Percentiles rank a stretch among this genome's conserved stretches.
Evolutionary conservation across 2,329 filamentous ascomycete genomes (phyloP).

Genomic region (Ilyonectria destructans): DNA sequence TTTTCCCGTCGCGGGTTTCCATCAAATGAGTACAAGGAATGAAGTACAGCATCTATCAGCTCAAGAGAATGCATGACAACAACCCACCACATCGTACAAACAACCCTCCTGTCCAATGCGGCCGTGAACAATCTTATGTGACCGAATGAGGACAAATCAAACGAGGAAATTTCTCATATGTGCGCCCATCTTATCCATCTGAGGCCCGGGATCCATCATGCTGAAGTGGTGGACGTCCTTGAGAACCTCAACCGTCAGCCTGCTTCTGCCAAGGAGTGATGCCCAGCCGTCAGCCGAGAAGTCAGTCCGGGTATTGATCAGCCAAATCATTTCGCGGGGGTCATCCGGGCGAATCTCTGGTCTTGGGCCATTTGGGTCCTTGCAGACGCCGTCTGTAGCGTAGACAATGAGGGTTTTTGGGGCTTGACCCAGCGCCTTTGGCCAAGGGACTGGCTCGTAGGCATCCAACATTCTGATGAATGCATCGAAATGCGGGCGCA

Average conservation of each 20-base stretch:
- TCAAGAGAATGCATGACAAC: too few species aligned
- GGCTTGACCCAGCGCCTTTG: conserved; percentile 65
- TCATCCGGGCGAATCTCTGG: conserved; percentile 62
- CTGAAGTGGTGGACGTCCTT: conserved; percentile 40
- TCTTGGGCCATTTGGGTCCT: conserved; percentile 75
- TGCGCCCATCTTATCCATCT: conserved; percentile 39
- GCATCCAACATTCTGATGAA: conserved; percentile 78
- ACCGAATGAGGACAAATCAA: background rate
- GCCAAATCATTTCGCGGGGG: conserved; percentile 77
- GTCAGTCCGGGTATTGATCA: conserved; percentile 81
- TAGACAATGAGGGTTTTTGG: conserved; percentile 78
- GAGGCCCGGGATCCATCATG: conserved; percentile 42
- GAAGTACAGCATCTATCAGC: too few species aligned
- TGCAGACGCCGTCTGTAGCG: conserved; percentile 83
- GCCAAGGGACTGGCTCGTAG: conserved; percentile 77
- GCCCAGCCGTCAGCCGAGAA: conserved; percentile 62
- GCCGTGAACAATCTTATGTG: too few species aligned
- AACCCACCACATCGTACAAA: too few species aligned
- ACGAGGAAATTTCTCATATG: conserved; percentile 22
- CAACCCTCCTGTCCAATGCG: too few species aligned
- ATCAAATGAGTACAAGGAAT: too few species aligned
- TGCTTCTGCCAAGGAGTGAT: conserved; percentile 32
- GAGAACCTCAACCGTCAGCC: conserved; percentile 34
- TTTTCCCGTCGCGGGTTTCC: too few species aligned
- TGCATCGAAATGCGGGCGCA: conserved; percentile 81